These are phyloP conservation scores for Apiospora koreana DNA, from an alignment of 2,329 filamentous ascomycete genomes.

Conservation along the genomic window DNA sequence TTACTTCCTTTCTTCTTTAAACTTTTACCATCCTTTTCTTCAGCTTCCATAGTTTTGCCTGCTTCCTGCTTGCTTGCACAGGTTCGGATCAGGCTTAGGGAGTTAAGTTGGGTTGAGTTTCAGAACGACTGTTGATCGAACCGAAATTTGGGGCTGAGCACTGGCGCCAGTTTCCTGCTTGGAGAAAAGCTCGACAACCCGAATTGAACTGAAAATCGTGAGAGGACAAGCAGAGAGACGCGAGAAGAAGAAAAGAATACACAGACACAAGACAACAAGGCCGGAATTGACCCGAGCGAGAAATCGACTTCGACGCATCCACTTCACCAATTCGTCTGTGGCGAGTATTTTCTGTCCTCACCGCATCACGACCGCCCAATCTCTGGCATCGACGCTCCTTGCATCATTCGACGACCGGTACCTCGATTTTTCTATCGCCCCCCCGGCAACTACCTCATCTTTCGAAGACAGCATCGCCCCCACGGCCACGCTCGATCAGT, in stretches of 20 bases:
- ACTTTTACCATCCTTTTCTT: slow-evolving; percentile 10
- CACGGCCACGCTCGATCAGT: slow-evolving; percentile 12
- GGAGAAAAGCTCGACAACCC: background rate
- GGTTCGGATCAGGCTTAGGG: slow-evolving; percentile 9
- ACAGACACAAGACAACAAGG: background rate
- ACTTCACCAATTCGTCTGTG: background rate
- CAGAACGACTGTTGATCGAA: slow-evolving; percentile 7
- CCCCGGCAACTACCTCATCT: background rate
- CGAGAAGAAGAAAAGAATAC: background rate
- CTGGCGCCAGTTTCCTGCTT: slow-evolving; percentile 2
- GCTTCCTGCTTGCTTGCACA: slow-evolving; percentile 7
- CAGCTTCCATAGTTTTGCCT: slow-evolving; percentile 19
- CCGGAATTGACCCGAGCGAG: background rate
- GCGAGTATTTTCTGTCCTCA: background rate
- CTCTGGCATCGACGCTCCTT: slow-evolving; percentile 13
- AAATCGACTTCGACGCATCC: slow-evolving; percentile 7
- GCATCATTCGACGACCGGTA: slow-evolving; percentile 6
- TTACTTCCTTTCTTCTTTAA: slow-evolving; percentile 8
- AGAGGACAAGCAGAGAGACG: background rate
- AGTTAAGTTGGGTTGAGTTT: slow-evolving; percentile 10
- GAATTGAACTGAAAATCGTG: slow-evolving; percentile 1
- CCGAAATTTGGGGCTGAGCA: slow-evolving; percentile 7
- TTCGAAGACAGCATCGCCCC: slow-evolving; percentile 6
- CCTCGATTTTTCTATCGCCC: background rate
- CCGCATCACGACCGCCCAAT: slow-evolving; percentile 7